Evolutionary conservation across 2,329 filamentous ascomycete species (phyloP).

Genomic region (Cercospora sp.): DNA sequence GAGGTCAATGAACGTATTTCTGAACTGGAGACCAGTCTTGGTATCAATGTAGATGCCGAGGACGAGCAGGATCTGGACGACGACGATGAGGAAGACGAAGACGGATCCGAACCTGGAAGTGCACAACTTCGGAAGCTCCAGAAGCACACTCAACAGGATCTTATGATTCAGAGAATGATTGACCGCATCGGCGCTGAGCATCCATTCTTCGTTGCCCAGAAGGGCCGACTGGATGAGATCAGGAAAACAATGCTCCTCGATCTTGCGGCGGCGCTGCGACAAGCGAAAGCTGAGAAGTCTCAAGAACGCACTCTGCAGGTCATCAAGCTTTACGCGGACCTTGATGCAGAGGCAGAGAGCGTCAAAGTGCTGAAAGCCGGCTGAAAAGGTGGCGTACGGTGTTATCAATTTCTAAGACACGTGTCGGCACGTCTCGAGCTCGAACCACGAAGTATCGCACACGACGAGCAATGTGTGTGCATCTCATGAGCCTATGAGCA

Average conservation of each 20-base stretch:
- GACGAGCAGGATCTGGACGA: slow-evolving; percentile 35
- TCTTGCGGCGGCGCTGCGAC: slow-evolving; percentile 62
- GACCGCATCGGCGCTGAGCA: slow-evolving; percentile 57
- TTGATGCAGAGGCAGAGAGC: slow-evolving; percentile 61
- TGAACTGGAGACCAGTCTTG: slow-evolving; percentile 63
- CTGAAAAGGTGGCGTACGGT: slow-evolving; percentile 21
- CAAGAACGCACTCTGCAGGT: slow-evolving; percentile 55
- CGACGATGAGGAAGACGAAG: slow-evolving; percentile 35
- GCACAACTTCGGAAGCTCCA: slow-evolving; percentile 49
- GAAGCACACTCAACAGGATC: slow-evolving; percentile 59
- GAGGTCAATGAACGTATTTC: slow-evolving; percentile 65
- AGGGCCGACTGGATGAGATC: slow-evolving; percentile 57
- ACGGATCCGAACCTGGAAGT: slow-evolving; percentile 38
- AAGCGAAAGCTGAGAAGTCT: slow-evolving; percentile 48
- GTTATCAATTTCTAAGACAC: background rate
- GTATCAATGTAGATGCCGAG: slow-evolving; percentile 46
- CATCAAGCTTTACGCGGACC: slow-evolving; percentile 60
- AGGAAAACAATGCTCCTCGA: slow-evolving; percentile 65
- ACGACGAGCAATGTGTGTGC: background rate
- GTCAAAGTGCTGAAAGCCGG: slow-evolving; percentile 55
- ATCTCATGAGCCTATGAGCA: background rate
- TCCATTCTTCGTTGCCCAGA: slow-evolving; percentile 62
- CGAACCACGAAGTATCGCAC: background rate
- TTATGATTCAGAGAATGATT: slow-evolving; percentile 55
- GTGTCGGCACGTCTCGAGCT: background rate